Conservation (phyloP, 2,329 filamentous ascomycete species). For the Sphaerulina musiva region DNA sequence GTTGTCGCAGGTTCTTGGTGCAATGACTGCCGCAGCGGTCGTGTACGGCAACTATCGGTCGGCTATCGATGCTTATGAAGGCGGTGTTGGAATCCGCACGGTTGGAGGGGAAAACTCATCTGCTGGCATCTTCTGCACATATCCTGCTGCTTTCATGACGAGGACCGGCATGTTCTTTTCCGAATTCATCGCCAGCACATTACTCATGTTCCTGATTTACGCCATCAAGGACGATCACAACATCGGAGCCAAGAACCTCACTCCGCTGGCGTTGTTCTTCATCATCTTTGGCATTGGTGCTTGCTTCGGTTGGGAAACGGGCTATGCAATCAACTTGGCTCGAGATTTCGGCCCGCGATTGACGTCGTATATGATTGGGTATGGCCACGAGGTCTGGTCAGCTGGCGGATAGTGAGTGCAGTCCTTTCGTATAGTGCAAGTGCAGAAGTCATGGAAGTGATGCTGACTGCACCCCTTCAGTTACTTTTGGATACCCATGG, state of each 20-base stretch:
- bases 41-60: constrained; percentile 41
- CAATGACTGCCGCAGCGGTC: constrained; percentile 50
- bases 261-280: constrained; percentile 61
- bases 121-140: constrained; percentile 67
- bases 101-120: constrained; percentile 53
- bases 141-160: constrained; percentile 61
- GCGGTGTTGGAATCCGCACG: constrained; percentile 53
- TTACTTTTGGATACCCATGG: constrained; percentile 57
- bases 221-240: constrained; percentile 56
- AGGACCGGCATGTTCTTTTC: constrained; percentile 63
- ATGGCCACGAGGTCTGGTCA: constrained; percentile 60
- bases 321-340: constrained; percentile 68
- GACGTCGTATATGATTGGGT: constrained; percentile 61
- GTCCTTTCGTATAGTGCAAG: constrained; percentile 25
- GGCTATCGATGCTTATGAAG: constrained; percentile 37
- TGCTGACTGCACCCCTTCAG: not conserved
- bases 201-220: constrained; percentile 67
- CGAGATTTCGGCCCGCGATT: constrained; percentile 65
- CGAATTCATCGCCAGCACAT: constrained; percentile 60
- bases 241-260: constrained; percentile 51
- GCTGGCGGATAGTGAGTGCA: constrained; percentile 67
- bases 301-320: constrained; percentile 68
- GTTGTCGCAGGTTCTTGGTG: constrained; percentile 52
- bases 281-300: constrained; percentile 67
- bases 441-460: not conserved